Percentiles rank a stretch among this genome's conserved stretches.
Evolutionary conservation across 2,329 filamentous ascomycete genomes (phyloP).

Genomic region (Zopfia rhizophila): DNA sequence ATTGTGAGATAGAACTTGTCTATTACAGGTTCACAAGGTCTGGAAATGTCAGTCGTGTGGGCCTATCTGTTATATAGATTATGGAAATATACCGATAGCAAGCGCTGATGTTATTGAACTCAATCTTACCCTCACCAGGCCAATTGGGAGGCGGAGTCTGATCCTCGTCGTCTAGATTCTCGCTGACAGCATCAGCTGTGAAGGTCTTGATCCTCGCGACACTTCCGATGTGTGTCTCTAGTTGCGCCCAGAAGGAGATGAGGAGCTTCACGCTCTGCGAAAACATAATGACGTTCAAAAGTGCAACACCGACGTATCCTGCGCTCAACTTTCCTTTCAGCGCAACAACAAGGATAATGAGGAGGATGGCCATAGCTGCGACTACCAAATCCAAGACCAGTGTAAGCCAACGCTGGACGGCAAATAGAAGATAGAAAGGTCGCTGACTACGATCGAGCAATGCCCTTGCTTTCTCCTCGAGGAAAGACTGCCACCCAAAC

Average conservation of each 20-base stretch:
- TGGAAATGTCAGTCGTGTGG: conserved; percentile 12
- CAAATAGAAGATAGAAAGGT: conserved; percentile 59
- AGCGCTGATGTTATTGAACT: conserved; percentile 58
- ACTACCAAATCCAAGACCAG: conserved; percentile 55
- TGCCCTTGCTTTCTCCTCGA: conserved; percentile 50
- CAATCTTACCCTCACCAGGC: conserved; percentile 56
- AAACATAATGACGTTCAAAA: conserved; percentile 65
- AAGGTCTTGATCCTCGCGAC: conserved; percentile 67
- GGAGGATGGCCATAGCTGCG: conserved; percentile 51
- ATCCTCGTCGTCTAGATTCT: conserved; percentile 64
- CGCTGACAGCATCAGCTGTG: conserved; percentile 55
- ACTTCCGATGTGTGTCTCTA: conserved; percentile 69
- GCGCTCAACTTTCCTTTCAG: conserved; percentile 55
- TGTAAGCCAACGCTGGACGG: conserved; percentile 58
- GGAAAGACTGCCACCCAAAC: conserved; percentile 59
- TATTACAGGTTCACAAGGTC: conserved; percentile 52
- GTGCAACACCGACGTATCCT: conserved; percentile 63
- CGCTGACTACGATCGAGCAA: conserved; percentile 55
- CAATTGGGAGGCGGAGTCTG: conserved; percentile 52
- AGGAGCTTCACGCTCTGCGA: conserved; percentile 62
- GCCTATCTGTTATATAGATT: conserved; percentile 2
- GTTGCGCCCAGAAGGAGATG: conserved; percentile 65
- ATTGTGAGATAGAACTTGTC: conserved; percentile 60
- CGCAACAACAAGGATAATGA: conserved; percentile 47
- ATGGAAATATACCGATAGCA: conserved; percentile 53